Base-by-base conservation (phyloP, 2,329 filamentous ascomycete genomes). In the Sporothrix luriei region DNA sequence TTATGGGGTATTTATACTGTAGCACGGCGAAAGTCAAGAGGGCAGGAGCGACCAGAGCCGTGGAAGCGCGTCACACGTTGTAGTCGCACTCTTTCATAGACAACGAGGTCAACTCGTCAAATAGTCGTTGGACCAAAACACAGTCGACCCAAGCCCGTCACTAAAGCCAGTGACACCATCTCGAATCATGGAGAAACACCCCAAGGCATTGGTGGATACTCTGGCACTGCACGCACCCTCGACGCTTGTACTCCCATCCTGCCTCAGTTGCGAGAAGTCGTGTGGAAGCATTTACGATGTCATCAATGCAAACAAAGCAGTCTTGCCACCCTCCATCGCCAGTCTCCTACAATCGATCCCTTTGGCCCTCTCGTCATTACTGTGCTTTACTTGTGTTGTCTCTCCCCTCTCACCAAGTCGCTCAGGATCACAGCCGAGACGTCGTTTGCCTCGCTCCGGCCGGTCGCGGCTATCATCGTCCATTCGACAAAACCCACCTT, bases 151-250 rank as follows among this genome's bases (percentile, higher is more conserved):
- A 19, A 3, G 14, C 0, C 16, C 19, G 38, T 43, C 4, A 46
- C 16, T n/a, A 1, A 26, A 9, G 1, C 21, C 5, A 43, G 57
- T 11, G 38, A 46, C n/a, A 13, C n/a, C 21, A 61, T n/a, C 55
- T 21, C n/a, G 55, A 59, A 19, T 7, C 55, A 19, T n/a, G 40
- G 13, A 29, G 59, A 29, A 14, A 10, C 40, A 14, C 19, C 21
- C 38, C 59, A 4, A 29, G 24, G 59, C 40, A 64, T 49, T 64
- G 59, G 21, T 64, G 59, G 59, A 33, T 19, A 10, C 19, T 64
- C 40, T 33, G 38, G 2, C 21, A 4, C 19, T 62, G 11, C 6
- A 11, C 3, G 29, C 33, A 59, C 29, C n/a, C 33, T 19, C 21
- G 38, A 19, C 16, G 57, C 21, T 24, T 10, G 21, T 62, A 26